A percentile compares a stretch with the other conserved stretches of the same genome.
These are phyloP conservation scores for Alternaria ethzedia DNA, from an alignment of 2,329 filamentous ascomycete species.

Conservation along the genomic window DNA sequence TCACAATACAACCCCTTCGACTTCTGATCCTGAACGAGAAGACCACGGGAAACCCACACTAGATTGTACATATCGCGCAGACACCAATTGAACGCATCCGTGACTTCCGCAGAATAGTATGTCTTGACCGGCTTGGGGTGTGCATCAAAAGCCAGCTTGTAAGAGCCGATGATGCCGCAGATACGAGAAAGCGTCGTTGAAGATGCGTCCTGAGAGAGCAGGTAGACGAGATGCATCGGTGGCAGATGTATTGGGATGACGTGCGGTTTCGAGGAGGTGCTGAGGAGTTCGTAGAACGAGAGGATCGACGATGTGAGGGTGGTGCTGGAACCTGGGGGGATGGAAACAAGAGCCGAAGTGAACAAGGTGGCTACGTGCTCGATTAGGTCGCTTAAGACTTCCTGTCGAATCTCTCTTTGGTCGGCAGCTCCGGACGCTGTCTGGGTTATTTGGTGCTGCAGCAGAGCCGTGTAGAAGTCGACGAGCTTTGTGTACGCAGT, in stretches of 20 bases:
- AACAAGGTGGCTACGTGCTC: slow-evolving; percentile 41
- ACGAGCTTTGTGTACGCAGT: slow-evolving; percentile 67
- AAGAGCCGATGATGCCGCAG: slow-evolving; percentile 71
- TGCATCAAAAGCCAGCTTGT: slow-evolving; percentile 76
- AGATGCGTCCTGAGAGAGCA: slow-evolving; percentile 70
- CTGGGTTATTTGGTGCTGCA: slow-evolving; percentile 61
- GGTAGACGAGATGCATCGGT: slow-evolving; percentile 71
- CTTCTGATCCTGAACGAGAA: slow-evolving; percentile 68
- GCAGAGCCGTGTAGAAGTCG: slow-evolving; percentile 69
- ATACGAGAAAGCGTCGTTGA: slow-evolving; percentile 70
- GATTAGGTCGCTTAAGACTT: slow-evolving; percentile 41
- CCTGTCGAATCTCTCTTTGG: slow-evolving; percentile 49
- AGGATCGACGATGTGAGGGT: slow-evolving; percentile 61
- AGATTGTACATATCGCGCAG: slow-evolving; percentile 88
- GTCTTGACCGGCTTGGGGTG: slow-evolving; percentile 57
- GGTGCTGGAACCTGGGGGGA: slow-evolving; percentile 32
- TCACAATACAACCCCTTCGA: slow-evolving; percentile 61
- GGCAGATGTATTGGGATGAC: slow-evolving; percentile 71
- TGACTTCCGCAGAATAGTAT: slow-evolving; percentile 38
- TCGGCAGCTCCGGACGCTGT: slow-evolving; percentile 34
- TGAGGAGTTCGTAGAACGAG: slow-evolving; percentile 72
- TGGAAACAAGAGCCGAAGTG: slow-evolving; percentile 39
- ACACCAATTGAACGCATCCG: slow-evolving; percentile 77
- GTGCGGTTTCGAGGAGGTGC: slow-evolving; percentile 42
- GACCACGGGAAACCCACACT: slow-evolving; percentile 77